Evolutionary conservation across 257 asterid species (phyloP).

Genomic region (Solanum sejunctum): DNA sequence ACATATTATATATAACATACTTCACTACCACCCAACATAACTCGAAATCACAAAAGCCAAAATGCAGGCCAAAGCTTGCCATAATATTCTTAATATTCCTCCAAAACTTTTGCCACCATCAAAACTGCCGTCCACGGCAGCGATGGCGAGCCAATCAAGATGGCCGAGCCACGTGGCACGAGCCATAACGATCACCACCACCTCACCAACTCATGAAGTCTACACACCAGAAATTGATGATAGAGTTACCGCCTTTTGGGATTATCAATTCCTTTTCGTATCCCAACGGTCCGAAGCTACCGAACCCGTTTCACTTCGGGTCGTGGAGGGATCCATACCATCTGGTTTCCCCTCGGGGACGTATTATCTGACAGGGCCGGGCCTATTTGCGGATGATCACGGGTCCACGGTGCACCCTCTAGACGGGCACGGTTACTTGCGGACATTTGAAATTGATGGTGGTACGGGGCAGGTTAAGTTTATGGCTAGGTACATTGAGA

Average conservation of each 20-base stretch:
- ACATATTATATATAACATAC: background rate
- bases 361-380: constrained; percentile 86
- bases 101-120: constrained; percentile 29
- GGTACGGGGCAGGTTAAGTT: constrained; percentile 42
- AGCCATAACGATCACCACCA: constrained; percentile 58
- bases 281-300: constrained; percentile 84
- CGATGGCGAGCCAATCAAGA: constrained; percentile 14
- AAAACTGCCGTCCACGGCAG: constrained; percentile 24
- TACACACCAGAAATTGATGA: constrained; percentile 32
- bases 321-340: constrained; percentile 75
- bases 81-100: constrained; percentile 28
- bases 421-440: constrained; percentile 87
- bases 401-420: constrained; percentile 98
- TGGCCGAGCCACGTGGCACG: constrained; percentile 26
- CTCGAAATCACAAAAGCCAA: constrained; percentile 1
- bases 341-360: constrained; percentile 69
- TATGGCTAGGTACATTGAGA: constrained; percentile 82
- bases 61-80: constrained; percentile 68
- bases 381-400: constrained; percentile 79
- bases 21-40: background rate
- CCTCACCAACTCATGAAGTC: constrained; percentile 23
- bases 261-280: constrained; percentile 76
- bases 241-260: constrained; percentile 65
- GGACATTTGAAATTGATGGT: constrained; percentile 48
- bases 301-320: constrained; percentile 52